Evolutionary conservation across 352 stramenopile genomes (phyloP).

Genomic region (Pythium angustatum): DNA sequence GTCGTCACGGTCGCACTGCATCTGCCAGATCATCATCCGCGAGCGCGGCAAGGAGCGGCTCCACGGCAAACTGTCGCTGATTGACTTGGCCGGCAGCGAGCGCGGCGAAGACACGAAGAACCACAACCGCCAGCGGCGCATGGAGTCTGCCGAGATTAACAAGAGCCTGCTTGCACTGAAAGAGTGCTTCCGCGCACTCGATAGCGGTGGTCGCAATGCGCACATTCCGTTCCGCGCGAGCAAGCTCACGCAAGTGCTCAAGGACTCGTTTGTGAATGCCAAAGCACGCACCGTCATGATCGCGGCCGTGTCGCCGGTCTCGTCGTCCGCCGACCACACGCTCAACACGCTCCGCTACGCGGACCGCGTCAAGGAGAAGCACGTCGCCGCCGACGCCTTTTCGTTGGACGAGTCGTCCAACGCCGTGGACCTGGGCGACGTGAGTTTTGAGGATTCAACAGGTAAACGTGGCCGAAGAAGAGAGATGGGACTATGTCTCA

Average conservation of each 20-base stretch:
- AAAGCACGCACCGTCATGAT: slow-evolving; percentile 97
- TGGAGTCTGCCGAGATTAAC: slow-evolving; percentile 98
- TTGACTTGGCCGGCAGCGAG: slow-evolving; percentile 96
- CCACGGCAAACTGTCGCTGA: slow-evolving; percentile 93
- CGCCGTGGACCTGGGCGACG: slow-evolving; percentile 53
- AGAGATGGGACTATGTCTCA: neutral
- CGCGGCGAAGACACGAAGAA: slow-evolving; percentile 95
- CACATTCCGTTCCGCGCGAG: slow-evolving; percentile 96
- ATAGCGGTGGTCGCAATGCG: slow-evolving; percentile 83
- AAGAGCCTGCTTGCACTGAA: slow-evolving; percentile 96
- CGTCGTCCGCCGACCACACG: slow-evolving; percentile 94
- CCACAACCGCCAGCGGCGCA: slow-evolving; percentile 89
- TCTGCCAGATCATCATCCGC: slow-evolving; percentile 92
- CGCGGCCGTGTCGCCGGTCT: slow-evolving; percentile 92
- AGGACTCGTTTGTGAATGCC: slow-evolving; percentile 96
- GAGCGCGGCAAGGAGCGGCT: slow-evolving; percentile 48
- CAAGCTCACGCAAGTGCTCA: slow-evolving; percentile 98
- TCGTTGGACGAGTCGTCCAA: slow-evolving; percentile 56
- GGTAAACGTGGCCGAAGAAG: slow-evolving; percentile 28
- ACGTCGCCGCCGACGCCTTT: slow-evolving; percentile 56
- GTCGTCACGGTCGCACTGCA: slow-evolving; percentile 93
- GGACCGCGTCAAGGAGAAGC: slow-evolving; percentile 97
- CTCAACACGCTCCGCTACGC: slow-evolving; percentile 98
- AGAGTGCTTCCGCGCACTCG: slow-evolving; percentile 95
- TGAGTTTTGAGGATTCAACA: slow-evolving; percentile 53